These are phyloP conservation scores for Limtongia smithiae DNA, from an alignment of 805 yeast genomes.

Conservation along the genomic window DNA sequence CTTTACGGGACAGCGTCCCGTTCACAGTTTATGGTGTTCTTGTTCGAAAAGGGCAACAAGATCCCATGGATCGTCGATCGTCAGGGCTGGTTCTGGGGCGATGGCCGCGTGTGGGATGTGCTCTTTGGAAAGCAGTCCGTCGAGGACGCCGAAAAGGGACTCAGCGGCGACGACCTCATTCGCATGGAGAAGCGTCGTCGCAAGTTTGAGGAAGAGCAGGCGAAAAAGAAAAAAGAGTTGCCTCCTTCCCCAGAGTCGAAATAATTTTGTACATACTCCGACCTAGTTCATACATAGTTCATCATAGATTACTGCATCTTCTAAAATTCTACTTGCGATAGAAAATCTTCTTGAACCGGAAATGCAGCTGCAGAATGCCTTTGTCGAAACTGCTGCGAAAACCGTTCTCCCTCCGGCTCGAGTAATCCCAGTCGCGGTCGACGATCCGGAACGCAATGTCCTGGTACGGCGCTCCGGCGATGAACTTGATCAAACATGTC, in stretches of 20 bases:
- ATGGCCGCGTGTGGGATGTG: slow-evolving; percentile 78
- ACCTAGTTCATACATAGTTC: no score
- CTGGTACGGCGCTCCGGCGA: slow-evolving; percentile 38
- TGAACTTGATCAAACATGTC: slow-evolving; percentile 36
- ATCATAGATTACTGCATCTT: no score
- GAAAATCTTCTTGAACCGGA: slow-evolving; percentile 26
- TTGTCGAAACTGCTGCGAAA: slow-evolving; percentile 37
- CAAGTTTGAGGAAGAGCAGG: background rate
- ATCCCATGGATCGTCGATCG: slow-evolving; percentile 78
- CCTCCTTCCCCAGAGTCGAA: no score
- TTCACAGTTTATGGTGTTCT: slow-evolving; percentile 66
- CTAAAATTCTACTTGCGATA: slow-evolving; percentile 9
- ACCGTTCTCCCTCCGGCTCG: slow-evolving; percentile 31
- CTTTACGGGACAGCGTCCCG: slow-evolving; percentile 79
- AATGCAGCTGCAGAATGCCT: slow-evolving; percentile 39
- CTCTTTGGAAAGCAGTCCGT: slow-evolving; percentile 76
- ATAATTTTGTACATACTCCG: no score
- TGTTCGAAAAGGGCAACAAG: slow-evolving; percentile 54
- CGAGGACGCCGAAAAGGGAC: slow-evolving; percentile 71
- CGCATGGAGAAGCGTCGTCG: slow-evolving; percentile 9
- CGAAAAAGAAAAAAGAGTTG: no score
- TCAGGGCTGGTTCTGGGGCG: slow-evolving; percentile 90
- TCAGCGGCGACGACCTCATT: slow-evolving; percentile 55
- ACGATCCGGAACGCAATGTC: slow-evolving; percentile 38
- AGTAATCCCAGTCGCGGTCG: slow-evolving; percentile 39